Base-by-base conservation (phyloP, 225 moss, liverwort and hornwort genomes). In the Pleurozium schreberi region DNA sequence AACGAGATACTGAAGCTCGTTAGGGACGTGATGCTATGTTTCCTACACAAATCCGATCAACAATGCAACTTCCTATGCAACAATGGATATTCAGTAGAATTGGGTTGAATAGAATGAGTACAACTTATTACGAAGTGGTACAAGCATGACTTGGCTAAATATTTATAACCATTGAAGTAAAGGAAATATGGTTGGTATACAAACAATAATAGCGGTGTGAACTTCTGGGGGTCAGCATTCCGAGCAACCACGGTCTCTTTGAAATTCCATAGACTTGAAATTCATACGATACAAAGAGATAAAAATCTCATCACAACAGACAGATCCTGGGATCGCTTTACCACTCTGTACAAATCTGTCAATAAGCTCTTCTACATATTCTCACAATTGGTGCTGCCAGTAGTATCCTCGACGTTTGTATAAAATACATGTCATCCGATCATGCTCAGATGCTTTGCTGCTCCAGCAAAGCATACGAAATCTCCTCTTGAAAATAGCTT, bases 361-460 rank as follows among this genome's bases (percentile, higher is more conserved):
- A 3, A 3, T 52, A 52, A 33, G 8, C 22, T 1, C 21, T 31
- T 75, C 22, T 14, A 12, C 53, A 14, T 14, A 22, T 33, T 1
- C 36, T 52, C 36, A 36, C 19, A 40, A 59, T 3, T 59, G 38
- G 11, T 21, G 14, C 7, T 45, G 45, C n/a, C 3, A n/a, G 30
- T 20, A 10, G 0, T 22, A 57, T n/a, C 42, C 8, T 33, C 1
- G 28, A 11, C n/a, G n/a, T n/a, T n/a, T n/a, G n/a, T n/a, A n/a
- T n/a, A n/a, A n/a, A n/a, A n/a, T n/a, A n/a, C n/a, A n/a, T n/a
- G 11, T 49, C 34, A 49, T 75, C 49, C 2, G 18, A 47, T 9
- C 74, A 5, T 31, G 9, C 33, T 36, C 11, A 12, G 38, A 12
- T 16, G 11, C 12, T 64, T 53, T 20, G 53, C 12, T 16, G 57